Evolutionary conservation across 148 eudicot genomes (phyloP), one percentile per base, ranked within the genome.

Genomic region (Amaranthus cruentus): DNA sequence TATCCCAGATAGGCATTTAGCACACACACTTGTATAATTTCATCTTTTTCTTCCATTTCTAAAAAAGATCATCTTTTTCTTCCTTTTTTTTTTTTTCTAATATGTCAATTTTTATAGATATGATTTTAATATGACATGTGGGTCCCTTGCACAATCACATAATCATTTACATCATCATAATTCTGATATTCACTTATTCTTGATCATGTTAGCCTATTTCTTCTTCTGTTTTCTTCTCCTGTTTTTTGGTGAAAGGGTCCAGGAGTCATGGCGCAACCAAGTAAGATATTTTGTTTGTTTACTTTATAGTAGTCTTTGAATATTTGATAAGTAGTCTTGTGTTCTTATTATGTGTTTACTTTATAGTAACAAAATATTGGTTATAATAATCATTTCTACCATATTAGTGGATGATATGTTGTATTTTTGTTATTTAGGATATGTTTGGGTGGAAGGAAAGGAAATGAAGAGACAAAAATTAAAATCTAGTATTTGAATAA

Each of bases 121-220:
- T 73, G 75, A 74, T 68, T 62, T 42, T 75, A 54, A 68, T 72
- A 79, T 87, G 87, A 74, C 73, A 67, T 73, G 87, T 83, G 88
- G 88, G 91, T 81, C 87, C 94, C 84, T 65, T 78, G 75, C 81
- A 78, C 82, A 78, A 73, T 62, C 48, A 54, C 85, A 75, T 84
- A 77, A 76, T 72, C 80, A 63, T 73, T 66, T 75, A 82, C 79
- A 62, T 75, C 67, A 80, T 82, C 81, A 66, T 69, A 81, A 63
- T 79, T 55, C 48, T 69, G 63, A 51, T 70, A 65, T 78, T 77
- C 77, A 75, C 62, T 70, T 67, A 76, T 79, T 76, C 73, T 76
- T 80, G 65, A 78, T 83, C 68, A 74, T 76, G 83, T 77, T 83
- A 77, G 74, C 71, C 69, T 70, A 70, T 77, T 74, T 73, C 79